Percentiles rank a stretch among this genome's conserved stretches.
phyloP scores from a whole-genome alignment of 352 stramenopile genomes.

The Phytophthora niederhauseri region DNA sequence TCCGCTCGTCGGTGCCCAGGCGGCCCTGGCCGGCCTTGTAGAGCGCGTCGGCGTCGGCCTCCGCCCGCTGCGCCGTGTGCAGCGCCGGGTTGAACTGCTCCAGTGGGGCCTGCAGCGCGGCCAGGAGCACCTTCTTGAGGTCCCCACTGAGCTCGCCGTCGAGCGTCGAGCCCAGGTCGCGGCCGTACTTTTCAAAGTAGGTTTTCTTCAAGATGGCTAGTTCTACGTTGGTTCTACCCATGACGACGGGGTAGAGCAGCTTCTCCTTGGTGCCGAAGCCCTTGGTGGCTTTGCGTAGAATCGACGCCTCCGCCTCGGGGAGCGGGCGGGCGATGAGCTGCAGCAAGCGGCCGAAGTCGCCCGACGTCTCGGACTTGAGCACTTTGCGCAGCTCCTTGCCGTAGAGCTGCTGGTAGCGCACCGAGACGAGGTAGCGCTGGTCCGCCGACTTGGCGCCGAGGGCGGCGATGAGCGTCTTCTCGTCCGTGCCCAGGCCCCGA shows the following conservation, averaged over 20 bases:
- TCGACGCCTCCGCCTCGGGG: constrained; percentile 57
- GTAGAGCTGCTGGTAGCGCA: constrained; percentile 65
- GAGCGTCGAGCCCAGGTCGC: constrained; percentile 50
- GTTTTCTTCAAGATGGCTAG: constrained; percentile 79
- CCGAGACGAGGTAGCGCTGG: constrained; percentile 54
- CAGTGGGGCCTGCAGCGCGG: constrained; percentile 45
- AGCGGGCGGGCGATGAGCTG: constrained; percentile 31
- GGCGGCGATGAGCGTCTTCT: constrained; percentile 42
- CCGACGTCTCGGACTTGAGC: neutral
- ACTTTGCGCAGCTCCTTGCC: constrained; percentile 48
- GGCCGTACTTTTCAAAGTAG: constrained; percentile 55
- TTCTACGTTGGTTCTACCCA: constrained; percentile 61
- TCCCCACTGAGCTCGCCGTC: constrained; percentile 59
- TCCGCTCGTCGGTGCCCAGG: constrained; percentile 59
- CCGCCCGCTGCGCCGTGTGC: constrained; percentile 58
- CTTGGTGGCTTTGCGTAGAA: constrained; percentile 59
- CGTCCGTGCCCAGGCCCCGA: constrained; percentile 57
- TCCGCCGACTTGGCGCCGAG: constrained; percentile 56
- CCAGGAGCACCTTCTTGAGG: constrained; percentile 67
- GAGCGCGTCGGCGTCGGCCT: constrained; percentile 49
- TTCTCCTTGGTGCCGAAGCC: constrained; percentile 58
- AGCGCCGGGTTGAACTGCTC: constrained; percentile 47
- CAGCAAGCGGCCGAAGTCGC: too few relatives aligned
- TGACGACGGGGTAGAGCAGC: constrained; percentile 46
- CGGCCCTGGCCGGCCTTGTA: constrained; percentile 69